These are phyloP conservation scores for Berberis thunbergii DNA, from an alignment of 164 flowering plant genomes.

Conservation along the genomic window DNA sequence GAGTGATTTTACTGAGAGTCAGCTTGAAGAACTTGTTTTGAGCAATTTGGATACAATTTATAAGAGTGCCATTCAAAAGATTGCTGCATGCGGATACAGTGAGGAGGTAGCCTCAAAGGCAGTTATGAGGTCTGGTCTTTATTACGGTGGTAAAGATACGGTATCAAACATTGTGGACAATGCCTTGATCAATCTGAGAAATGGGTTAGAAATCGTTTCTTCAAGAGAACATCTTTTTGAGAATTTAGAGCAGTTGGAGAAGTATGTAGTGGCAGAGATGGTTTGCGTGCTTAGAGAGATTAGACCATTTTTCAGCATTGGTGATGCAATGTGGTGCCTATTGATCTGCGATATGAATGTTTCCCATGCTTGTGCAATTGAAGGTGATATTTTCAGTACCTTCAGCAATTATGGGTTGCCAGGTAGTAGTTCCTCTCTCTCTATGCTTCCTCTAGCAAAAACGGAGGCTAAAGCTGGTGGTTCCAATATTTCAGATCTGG, in stretches of 20 bases:
- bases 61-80: conserved; percentile 70
- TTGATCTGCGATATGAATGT: conserved; percentile 90
- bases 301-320: conserved; percentile 78
- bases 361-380: conserved; percentile 89
- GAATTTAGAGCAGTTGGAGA: conserved; percentile 72
- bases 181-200: conserved; percentile 54
- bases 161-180: conserved; percentile 88
- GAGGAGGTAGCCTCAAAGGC: conserved; percentile 74
- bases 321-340: conserved; percentile 97
- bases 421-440: conserved; percentile 28
- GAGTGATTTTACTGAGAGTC: conserved; percentile 70
- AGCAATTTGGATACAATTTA: conserved; percentile 71
- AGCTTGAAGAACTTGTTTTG: conserved; percentile 78
- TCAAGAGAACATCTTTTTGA: conserved; percentile 59
- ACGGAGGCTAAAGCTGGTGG: conserved; percentile 33
- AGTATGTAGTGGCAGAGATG: conserved; percentile 77
- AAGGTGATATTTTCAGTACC: conserved; percentile 46
- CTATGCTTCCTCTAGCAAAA: conserved; percentile 28
- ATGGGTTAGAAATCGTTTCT: conserved; percentile 50
- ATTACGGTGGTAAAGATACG: conserved; percentile 79
- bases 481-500: conserved; percentile 24
- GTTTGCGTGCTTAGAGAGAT: conserved; percentile 82
- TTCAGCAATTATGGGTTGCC: conserved; percentile 15
- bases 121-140: conserved; percentile 73
- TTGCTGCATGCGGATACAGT: conserved; percentile 64